Evolutionary conservation across 164 flowering plant genomes (phyloP).

Genomic region (Nelumbo lutea): DNA sequence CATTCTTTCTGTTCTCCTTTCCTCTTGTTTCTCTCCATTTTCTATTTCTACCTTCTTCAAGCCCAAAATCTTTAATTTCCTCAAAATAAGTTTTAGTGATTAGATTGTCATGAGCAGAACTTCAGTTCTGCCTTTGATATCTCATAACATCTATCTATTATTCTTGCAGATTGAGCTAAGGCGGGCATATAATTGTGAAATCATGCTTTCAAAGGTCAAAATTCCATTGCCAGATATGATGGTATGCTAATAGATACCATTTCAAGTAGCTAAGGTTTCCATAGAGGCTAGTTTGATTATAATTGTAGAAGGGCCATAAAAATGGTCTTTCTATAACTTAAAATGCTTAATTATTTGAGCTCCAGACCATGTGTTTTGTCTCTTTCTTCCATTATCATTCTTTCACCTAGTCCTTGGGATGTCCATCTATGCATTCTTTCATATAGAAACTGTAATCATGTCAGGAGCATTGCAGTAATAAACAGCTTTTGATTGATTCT

Average conservation of each 20-base stretch:
- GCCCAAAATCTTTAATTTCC: too few relatives aligned
- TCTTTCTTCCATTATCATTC: not conserved
- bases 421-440: not conserved
- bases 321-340: not conserved
- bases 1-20: not conserved
- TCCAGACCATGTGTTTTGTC: not conserved
- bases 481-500: not conserved
- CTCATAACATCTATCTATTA: constrained; percentile 8
- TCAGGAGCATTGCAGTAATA: not conserved
- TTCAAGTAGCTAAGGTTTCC: not conserved
- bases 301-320: not conserved
- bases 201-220: constrained; percentile 95
- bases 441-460: not conserved
- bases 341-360: constrained; percentile 2
- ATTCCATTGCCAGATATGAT: constrained; percentile 85
- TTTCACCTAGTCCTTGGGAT: not conserved
- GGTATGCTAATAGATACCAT: constrained; percentile 41
- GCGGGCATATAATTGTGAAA: constrained; percentile 94
- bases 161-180: constrained; percentile 79
- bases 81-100: not conserved
- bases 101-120: not conserved
- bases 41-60: too few relatives aligned
- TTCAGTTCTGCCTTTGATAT: not conserved
- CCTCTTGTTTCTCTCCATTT: not conserved
- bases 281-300: not conserved